Conservation (phyloP, 352 stramenopile genomes). For the Saprolegnia diclina region DNA sequence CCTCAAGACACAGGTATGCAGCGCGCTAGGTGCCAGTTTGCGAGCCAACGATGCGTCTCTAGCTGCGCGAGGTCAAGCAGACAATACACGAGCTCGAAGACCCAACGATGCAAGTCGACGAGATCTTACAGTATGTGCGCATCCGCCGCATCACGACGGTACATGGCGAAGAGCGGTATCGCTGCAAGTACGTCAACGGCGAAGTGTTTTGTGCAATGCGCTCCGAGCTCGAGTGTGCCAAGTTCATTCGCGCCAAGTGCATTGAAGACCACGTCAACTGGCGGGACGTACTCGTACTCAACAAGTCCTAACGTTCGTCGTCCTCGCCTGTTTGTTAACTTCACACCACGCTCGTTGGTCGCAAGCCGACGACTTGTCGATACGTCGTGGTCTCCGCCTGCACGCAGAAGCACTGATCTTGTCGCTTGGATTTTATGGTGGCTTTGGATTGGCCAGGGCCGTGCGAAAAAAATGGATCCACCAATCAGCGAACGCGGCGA, state of each 20-base stretch:
- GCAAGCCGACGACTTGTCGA: no score
- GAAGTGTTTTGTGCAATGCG: background rate
- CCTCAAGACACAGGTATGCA: conserved; percentile 1
- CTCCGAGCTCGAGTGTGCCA: conserved; percentile 3
- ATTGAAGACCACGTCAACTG: background rate
- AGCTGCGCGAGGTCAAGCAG: conserved; percentile 9
- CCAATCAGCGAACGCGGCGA: no score
- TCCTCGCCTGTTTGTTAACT: no score
- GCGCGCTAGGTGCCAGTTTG: no score
- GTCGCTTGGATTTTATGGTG: no score
- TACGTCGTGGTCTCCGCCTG: no score
- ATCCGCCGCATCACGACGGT: background rate
- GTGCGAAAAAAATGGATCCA: no score
- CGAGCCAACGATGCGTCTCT: background rate
- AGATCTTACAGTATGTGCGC: background rate
- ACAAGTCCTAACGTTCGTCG: background rate
- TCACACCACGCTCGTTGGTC: no score
- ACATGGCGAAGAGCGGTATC: background rate
- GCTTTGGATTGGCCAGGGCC: no score
- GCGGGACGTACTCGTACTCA: conserved; percentile 1
- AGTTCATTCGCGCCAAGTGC: conserved; percentile 1
- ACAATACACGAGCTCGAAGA: conserved; percentile 5
- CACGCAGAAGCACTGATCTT: no score
- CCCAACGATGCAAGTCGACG: background rate
- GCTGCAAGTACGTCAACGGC: conserved; percentile 1